Percentiles rank a stretch among this genome's conserved stretches.
These are phyloP conservation scores for Paxillus rubicundulus DNA, from an alignment of 768 basidiomycete species.

Conservation along the genomic window DNA sequence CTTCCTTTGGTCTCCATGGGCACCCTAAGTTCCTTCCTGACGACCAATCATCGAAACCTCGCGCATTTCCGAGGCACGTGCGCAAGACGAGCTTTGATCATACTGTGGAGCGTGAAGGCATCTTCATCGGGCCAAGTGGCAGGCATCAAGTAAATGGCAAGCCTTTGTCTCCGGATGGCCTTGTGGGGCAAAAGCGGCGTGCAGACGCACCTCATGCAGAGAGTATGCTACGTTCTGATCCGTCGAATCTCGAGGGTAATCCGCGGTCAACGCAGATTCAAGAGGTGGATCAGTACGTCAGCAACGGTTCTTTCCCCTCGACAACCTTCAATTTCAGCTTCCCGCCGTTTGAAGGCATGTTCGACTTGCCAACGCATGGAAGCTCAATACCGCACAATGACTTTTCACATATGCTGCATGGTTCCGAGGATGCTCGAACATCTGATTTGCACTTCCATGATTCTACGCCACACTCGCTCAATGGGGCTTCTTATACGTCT, in stretches of 20 bases:
- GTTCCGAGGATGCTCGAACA: constrained; percentile 25
- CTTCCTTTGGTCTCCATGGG: constrained; percentile 67
- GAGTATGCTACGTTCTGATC: constrained; percentile 77
- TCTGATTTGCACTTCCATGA: constrained; percentile 33
- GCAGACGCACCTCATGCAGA: constrained; percentile 81
- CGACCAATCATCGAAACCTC: constrained; percentile 38
- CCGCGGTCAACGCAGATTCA: constrained; percentile 28
- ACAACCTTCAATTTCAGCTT: constrained; percentile 72
- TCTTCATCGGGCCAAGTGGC: constrained; percentile 56
- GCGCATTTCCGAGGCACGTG: constrained; percentile 77
- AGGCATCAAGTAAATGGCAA: constrained; percentile 82
- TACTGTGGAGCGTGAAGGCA: constrained; percentile 70
- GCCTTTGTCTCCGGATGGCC: constrained; percentile 60
- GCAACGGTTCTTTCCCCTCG: constrained; percentile 58
- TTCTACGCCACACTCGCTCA: constrained; percentile 30
- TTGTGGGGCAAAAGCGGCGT: constrained; percentile 72
- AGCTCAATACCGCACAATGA: constrained; percentile 36
- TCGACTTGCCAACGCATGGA: constrained; percentile 44
- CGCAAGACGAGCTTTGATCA: constrained; percentile 96
- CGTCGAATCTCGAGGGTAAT: constrained; percentile 50
- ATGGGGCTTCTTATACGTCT: constrained; percentile 35
- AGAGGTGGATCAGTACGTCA: constrained; percentile 41
- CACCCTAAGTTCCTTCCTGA: constrained; percentile 36
- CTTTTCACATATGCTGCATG: constrained; percentile 34
- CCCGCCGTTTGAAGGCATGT: constrained; percentile 62